phyloP scores from a whole-genome alignment of 768 basidiomycete genomes.

The Russula sp. region DNA sequence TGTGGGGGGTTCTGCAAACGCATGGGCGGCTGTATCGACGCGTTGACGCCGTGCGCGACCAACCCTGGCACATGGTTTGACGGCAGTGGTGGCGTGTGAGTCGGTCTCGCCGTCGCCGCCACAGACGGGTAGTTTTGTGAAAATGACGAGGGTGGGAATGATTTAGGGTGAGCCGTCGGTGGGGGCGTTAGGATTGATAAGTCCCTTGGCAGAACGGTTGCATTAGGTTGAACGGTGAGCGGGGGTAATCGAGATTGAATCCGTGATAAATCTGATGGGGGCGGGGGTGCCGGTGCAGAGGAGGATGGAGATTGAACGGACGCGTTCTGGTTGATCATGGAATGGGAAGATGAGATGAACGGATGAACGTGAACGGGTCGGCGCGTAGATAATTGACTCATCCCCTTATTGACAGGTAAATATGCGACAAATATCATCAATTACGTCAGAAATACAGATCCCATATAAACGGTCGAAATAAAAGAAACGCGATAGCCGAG shows the following conservation, averaged over 20 bases:
- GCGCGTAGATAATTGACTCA: neutral
- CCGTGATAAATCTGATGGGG: neutral
- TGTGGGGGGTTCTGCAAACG: conserved; percentile 6
- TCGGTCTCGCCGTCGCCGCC: neutral
- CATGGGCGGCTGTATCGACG: neutral
- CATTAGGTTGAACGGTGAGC: conserved; percentile 4
- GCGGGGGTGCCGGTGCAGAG: no score
- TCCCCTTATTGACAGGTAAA: neutral
- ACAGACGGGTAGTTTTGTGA: neutral
- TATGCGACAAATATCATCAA: neutral
- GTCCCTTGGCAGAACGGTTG: neutral
- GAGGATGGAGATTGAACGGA: neutral
- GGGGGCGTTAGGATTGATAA: conserved; percentile 5
- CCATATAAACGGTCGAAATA: neutral
- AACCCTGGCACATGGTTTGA: neutral
- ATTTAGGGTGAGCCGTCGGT: conserved; percentile 2
- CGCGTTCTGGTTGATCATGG: neutral
- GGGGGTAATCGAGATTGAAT: neutral
- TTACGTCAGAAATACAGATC: conserved; percentile 14
- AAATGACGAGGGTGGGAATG: neutral
- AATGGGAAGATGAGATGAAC: no score
- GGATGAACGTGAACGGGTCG: no score
- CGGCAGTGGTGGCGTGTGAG: neutral
- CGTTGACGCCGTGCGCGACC: neutral
- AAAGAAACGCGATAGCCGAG: neutral